These are phyloP conservation scores for Beauveria bassiana DNA, from an alignment of 2,329 filamentous ascomycete species.

Conservation along the genomic window DNA sequence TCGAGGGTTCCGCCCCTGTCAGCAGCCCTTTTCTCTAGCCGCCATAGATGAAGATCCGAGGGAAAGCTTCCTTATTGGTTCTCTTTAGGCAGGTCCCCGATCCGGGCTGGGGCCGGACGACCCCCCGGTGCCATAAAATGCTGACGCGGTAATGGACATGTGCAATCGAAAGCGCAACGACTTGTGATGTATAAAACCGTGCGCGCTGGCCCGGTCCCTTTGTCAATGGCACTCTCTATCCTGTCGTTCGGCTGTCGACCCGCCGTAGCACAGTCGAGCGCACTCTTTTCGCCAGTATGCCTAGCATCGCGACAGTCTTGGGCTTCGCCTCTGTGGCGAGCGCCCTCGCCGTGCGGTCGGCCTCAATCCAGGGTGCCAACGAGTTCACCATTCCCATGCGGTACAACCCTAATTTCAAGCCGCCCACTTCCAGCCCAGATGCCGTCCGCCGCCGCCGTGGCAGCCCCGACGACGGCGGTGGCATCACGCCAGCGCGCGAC, in stretches of 20 bases:
- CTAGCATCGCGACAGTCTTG: not conserved
- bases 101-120: not conserved
- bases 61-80: not conserved
- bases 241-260: not conserved
- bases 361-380: not conserved
- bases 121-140: not conserved
- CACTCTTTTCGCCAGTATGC: not conserved
- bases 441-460: not conserved
- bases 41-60: not conserved
- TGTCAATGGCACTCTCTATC: not conserved
- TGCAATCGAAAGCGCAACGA: not conserved
- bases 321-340: not conserved
- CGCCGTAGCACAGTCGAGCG: not conserved
- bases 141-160: not conserved
- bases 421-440: not conserved
- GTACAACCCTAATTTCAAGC: constrained; percentile 1
- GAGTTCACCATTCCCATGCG: not conserved
- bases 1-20: not conserved
- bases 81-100: not conserved
- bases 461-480: not conserved
- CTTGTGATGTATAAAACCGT: not conserved
- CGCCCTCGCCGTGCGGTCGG: not conserved
- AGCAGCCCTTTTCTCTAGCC: not conserved
- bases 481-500: not conserved
- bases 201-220: not conserved